Evolutionary conservation across 345 rosid genomes (phyloP).

Genomic region (Ceriops decandra): DNA sequence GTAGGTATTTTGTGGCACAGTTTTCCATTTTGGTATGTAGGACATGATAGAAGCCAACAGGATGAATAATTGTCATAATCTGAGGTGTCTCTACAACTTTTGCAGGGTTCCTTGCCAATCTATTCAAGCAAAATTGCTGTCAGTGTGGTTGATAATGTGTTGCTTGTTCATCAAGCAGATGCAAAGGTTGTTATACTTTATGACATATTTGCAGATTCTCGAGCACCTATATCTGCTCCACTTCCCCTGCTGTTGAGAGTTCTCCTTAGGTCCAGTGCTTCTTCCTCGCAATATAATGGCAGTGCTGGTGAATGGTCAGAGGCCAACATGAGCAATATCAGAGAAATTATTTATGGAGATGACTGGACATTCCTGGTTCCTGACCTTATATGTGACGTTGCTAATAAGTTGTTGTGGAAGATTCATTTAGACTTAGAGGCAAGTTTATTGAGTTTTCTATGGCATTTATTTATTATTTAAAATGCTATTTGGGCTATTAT

Average conservation of each 20-base stretch:
- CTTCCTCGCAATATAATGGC: conserved; percentile 41
- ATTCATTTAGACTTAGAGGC: conserved; percentile 87
- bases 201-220: conserved; percentile 85
- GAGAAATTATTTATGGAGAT: conserved; percentile 67
- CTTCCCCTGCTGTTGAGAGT: conserved; percentile 87
- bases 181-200: conserved; percentile 94
- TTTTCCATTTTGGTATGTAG: not conserved
- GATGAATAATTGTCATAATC: conserved; percentile 2
- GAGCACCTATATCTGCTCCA: conserved; percentile 97
- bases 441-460: conserved; percentile 23
- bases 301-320: conserved; percentile 54
- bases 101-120: conserved; percentile 93
- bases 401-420: conserved; percentile 79
- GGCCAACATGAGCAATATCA: conserved; percentile 45
- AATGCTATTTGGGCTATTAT: conserved; percentile 1
- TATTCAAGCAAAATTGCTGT: conserved; percentile 85
- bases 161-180: conserved; percentile 96
- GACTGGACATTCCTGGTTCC: conserved; percentile 91
- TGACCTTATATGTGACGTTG: conserved; percentile 76
- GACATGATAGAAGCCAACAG: not conserved
- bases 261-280: conserved; percentile 46
- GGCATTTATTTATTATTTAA: not conserved
- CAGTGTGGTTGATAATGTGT: conserved; percentile 84
- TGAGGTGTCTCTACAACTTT: conserved; percentile 2
- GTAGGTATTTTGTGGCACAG: too few relatives aligned